A percentile compares a stretch with the other conserved stretches of the same genome.
Conservation (phyloP, 169 alveolate species). For the Plasmodium inui region DNA sequence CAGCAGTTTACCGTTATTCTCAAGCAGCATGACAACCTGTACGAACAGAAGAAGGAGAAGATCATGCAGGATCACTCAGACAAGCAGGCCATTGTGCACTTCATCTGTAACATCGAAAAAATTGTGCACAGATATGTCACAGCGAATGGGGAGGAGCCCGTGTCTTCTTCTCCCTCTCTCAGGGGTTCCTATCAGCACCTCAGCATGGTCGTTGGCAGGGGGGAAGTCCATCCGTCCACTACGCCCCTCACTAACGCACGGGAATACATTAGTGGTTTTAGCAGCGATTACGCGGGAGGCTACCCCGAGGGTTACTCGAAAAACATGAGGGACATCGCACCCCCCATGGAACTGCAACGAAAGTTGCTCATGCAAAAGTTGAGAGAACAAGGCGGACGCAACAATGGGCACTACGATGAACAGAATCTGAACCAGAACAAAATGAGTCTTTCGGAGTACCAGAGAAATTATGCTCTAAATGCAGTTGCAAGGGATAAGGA, state of each 20-base stretch:
- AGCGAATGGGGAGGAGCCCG: not conserved
- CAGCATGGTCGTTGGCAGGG: not conserved
- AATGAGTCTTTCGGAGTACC: not conserved
- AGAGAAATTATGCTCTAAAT: not conserved
- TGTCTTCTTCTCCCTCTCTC: not conserved
- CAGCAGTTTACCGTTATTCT: constrained; percentile 58
- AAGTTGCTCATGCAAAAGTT: constrained; percentile 17
- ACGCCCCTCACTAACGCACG: not conserved
- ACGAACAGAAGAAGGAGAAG: constrained; percentile 53
- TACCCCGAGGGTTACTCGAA: not conserved
- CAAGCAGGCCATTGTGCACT: constrained; percentile 16
- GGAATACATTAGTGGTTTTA: not conserved
- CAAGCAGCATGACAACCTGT: constrained; percentile 53
- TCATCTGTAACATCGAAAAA: constrained; percentile 24
- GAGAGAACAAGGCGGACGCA: not conserved
- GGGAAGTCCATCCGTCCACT: not conserved
- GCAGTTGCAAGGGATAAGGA: not conserved
- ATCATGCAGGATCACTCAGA: constrained; percentile 17
- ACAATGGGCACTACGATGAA: not conserved
- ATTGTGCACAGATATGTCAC: not conserved
- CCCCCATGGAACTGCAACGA: not conserved
- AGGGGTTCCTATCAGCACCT: not conserved
- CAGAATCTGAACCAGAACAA: not conserved
- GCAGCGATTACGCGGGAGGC: not conserved
- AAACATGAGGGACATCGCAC: not conserved